Evolutionary conservation across 805 yeast genomes (phyloP).

Genomic region (Candida endomychidarum): DNA sequence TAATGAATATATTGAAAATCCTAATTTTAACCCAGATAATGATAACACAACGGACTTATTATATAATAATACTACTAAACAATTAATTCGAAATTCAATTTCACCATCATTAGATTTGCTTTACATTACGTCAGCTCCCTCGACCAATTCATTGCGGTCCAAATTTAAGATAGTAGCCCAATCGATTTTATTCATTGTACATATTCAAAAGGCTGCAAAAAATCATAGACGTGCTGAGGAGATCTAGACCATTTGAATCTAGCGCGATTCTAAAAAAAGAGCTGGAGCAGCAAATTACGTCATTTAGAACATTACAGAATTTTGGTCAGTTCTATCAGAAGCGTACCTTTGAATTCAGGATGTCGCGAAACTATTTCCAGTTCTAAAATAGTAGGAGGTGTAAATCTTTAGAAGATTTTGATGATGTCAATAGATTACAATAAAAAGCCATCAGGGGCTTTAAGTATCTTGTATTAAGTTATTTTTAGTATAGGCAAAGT

Average conservation of each 20-base stretch:
- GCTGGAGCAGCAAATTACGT: no score
- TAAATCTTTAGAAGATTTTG: no score
- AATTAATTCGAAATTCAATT: constrained; percentile 4
- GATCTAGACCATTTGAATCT: not conserved
- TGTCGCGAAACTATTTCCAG: no score
- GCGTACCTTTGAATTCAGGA: no score
- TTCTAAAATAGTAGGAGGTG: no score
- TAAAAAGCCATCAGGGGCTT: no score
- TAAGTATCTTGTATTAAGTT: no score
- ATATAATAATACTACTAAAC: constrained; percentile 10
- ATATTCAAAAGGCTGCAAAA: not conserved
- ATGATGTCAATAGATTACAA: no score
- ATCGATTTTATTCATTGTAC: constrained; percentile 2
- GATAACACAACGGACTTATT: constrained; percentile 14
- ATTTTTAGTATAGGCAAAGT: no score
- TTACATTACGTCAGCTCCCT: constrained; percentile 1
- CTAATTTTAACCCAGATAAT: not conserved
- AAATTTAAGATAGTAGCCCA: constrained; percentile 7
- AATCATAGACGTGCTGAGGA: no score
- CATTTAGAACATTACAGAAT: no score
- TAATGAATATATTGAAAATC: constrained; percentile 4
- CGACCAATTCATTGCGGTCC: not conserved
- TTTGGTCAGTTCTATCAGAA: no score
- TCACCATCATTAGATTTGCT: constrained; percentile 8
- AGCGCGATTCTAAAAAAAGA: not conserved